Percentiles rank a stretch among this genome's conserved stretches.
Evolutionary conservation across 1,284 basidiomycete genomes (phyloP).

Genomic region (Puccinia triticina): DNA sequence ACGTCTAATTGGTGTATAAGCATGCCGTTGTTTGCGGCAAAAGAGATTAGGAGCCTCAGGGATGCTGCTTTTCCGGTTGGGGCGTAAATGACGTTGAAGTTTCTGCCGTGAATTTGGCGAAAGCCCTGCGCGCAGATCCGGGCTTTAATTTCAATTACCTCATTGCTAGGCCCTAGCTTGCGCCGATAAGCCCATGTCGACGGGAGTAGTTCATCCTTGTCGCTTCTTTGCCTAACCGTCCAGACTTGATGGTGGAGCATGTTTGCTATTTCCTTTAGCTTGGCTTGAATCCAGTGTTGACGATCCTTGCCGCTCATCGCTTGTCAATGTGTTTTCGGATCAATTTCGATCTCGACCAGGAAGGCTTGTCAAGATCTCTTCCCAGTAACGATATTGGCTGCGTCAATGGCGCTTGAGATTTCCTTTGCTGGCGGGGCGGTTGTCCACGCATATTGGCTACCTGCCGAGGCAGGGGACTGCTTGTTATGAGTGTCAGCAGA

Average conservation of each 20-base stretch:
- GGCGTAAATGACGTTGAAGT: no score
- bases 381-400: not conserved
- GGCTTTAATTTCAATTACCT: conserved; percentile 1
- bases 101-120: no score
- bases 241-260: not conserved
- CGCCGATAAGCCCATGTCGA: not conserved
- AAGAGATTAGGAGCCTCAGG: not conserved
- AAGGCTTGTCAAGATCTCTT: not conserved
- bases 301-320: not conserved
- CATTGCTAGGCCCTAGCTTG: not conserved
- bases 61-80: no score
- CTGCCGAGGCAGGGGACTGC: no score
- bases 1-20: no score
- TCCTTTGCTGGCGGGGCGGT: not conserved
- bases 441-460: not conserved
- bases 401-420: not conserved
- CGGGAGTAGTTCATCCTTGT: not conserved
- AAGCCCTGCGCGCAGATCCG: conserved; percentile 2
- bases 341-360: not conserved
- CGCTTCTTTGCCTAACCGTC: not conserved
- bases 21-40: not conserved
- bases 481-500: no score
- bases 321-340: not conserved
- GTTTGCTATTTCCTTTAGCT: not conserved
- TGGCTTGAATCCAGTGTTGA: not conserved